Evolutionary conservation across 202 grass and related monocot genomes (phyloP).

Genomic region (Dendrocalamus latiflorus): DNA sequence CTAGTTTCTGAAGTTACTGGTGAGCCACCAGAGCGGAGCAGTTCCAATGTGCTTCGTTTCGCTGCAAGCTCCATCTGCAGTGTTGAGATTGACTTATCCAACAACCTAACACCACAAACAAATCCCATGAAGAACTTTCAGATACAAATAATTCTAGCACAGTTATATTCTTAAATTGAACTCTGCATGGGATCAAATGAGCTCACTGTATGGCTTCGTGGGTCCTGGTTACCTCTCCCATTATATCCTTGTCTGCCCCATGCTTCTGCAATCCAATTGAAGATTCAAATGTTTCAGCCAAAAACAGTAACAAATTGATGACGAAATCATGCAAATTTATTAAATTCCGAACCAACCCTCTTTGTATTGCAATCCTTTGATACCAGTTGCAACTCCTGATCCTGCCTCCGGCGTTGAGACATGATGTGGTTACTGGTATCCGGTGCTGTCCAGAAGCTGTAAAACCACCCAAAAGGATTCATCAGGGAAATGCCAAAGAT

Average conservation of each 20-base stretch:
- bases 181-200: constrained; percentile 15
- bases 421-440: constrained; percentile 56
- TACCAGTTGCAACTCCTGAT: constrained; percentile 64
- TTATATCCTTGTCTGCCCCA: constrained; percentile 64
- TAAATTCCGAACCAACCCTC: constrained; percentile 40
- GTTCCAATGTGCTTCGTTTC: constrained; percentile 62
- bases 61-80: no score
- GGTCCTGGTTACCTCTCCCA: constrained; percentile 84
- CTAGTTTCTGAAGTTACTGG: constrained; percentile 31
- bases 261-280: constrained; percentile 57
- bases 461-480: no score
- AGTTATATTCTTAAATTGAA: neutral
- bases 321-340: neutral
- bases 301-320: constrained; percentile 3
- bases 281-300: neutral
- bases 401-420: constrained; percentile 46
- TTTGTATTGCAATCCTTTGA: constrained; percentile 70
- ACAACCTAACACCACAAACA: constrained; percentile 62
- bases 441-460: constrained; percentile 65
- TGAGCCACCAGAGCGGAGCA: constrained; percentile 33
- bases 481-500: no score
- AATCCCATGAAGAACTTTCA: constrained; percentile 25
- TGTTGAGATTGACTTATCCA: no score
- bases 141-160: constrained; percentile 15
- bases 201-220: constrained; percentile 90